A percentile compares a stretch with the other conserved stretches of the same genome.
These are phyloP conservation scores for Conticribra weissflogii DNA, from an alignment of 108 stramenopile genomes.

Conservation along the genomic window DNA sequence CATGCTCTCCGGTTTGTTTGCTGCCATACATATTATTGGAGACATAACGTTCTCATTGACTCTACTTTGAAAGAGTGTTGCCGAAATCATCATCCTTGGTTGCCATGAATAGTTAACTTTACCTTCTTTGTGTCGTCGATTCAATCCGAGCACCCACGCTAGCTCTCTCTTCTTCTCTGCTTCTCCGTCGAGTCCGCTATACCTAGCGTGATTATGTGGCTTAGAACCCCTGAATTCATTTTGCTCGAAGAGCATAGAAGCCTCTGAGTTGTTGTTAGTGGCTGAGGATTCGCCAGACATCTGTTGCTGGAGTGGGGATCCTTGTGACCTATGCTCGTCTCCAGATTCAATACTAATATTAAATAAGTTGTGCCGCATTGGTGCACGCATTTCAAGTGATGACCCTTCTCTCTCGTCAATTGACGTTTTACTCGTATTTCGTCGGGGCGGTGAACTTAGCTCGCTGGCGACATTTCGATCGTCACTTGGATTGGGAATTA, in stretches of 20 bases:
- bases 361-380: too few relatives aligned
- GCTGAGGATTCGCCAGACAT: not conserved
- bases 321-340: not conserved
- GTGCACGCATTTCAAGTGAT: conserved; percentile 9
- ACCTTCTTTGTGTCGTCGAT: conserved; percentile 11
- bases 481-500: too few relatives aligned
- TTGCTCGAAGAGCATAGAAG: not conserved
- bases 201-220: not conserved
- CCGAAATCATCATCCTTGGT: conserved; percentile 27
- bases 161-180: conserved; percentile 19
- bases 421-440: too few relatives aligned
- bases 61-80: not conserved
- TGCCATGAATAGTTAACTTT: conserved; percentile 28
- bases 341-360: too few relatives aligned
- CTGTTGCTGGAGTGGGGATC: not conserved
- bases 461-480: too few relatives aligned
- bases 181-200: conserved; percentile 1
- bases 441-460: too few relatives aligned
- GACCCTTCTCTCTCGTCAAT: not conserved
- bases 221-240: not conserved
- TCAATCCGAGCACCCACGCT: conserved; percentile 30
- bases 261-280: not conserved
- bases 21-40: conserved; percentile 10
- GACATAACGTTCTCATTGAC: not conserved
- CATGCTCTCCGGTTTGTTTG: conserved; percentile 29